Evolutionary conservation across 2,329 filamentous ascomycete species (phyloP), one percentile per base, ranked within the genome.

Genomic region (Hortaea werneckii): DNA sequence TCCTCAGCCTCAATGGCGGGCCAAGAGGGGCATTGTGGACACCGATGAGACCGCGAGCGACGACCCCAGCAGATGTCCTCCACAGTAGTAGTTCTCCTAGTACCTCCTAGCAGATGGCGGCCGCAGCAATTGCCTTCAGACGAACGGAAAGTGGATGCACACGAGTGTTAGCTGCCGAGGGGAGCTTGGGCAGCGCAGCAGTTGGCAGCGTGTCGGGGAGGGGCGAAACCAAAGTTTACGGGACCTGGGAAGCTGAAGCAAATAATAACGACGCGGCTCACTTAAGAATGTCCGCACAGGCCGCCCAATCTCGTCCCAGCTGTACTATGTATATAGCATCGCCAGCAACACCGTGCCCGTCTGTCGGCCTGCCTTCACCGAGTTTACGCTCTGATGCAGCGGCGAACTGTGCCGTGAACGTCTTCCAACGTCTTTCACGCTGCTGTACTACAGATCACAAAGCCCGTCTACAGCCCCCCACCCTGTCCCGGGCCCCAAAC

Each of bases 311-410:
- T 35, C 32, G 32, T 9, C 9, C 8, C 20, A 8, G 20, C 37
- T 8, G 20, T 26, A 39, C 10, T 13, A n/a, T 10, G 37, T 20
- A 12, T 35, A 10, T 12, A 12, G n/a, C 32, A 35, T 35, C 37
- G 10, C 13, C 37, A 39, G 10, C 37, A 39, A n/a, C 37, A 39
- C 37, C 7, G 20, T 13, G 13, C 32, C 32, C 3, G 32, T 20
- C 10, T 11, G 3, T 13, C 20, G 10, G 2, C 11, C 9, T 13
- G 9, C 20, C 10, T 28, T 41, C 40, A 29, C 28, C 40, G 28
- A 41, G 9, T 39, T 28, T 46, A 43, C 52, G 50, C 52, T 49
- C 48, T 43, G 41, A 28, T 45, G 46, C 52, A 52, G 39, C 45
- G 37, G 35, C 41, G 49, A 46, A 41, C 51, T 44, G 49, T 47